Conservation (phyloP, 2,329 filamentous ascomycete genomes). For the Hymenoscyphus linearis region DNA sequence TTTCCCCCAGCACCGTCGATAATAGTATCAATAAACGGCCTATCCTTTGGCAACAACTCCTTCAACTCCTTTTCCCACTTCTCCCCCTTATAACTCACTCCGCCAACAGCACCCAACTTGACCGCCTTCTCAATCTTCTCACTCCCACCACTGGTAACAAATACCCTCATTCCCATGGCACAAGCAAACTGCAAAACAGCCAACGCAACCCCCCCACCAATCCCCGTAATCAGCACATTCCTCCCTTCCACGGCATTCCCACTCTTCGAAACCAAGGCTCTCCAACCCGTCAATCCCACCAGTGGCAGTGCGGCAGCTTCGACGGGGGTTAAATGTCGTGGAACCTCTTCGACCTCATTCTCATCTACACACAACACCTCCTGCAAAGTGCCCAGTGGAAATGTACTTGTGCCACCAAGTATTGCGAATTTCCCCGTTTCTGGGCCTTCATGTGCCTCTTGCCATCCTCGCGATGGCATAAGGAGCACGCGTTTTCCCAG, state of each 20-base stretch:
- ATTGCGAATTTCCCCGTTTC: slow-evolving; percentile 59
- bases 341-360: slow-evolving; percentile 69
- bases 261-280: slow-evolving; percentile 76
- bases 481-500: slow-evolving; percentile 69
- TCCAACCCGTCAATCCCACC: slow-evolving; percentile 82
- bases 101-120: slow-evolving; percentile 69
- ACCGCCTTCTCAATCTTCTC: slow-evolving; percentile 68
- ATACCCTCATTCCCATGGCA: slow-evolving; percentile 49
- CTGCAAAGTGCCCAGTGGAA: slow-evolving; percentile 64
- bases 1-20: slow-evolving; percentile 89
- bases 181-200: slow-evolving; percentile 75
- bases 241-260: slow-evolving; percentile 56
- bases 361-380: slow-evolving; percentile 68
- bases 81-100: slow-evolving; percentile 74
- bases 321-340: slow-evolving; percentile 61
- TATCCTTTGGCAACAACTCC: slow-evolving; percentile 55
- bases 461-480: slow-evolving; percentile 75
- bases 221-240: slow-evolving; percentile 83
- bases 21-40: slow-evolving; percentile 72
- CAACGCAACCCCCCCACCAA: slow-evolving; percentile 87
- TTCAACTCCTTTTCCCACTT: slow-evolving; percentile 77
- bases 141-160: slow-evolving; percentile 47
- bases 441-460: slow-evolving; percentile 63
- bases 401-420: slow-evolving; percentile 61
- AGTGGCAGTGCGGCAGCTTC: slow-evolving; percentile 83